These are phyloP conservation scores for Cladosporium sp. DNA, from an alignment of 2,329 filamentous ascomycete genomes.

Conservation along the genomic window DNA sequence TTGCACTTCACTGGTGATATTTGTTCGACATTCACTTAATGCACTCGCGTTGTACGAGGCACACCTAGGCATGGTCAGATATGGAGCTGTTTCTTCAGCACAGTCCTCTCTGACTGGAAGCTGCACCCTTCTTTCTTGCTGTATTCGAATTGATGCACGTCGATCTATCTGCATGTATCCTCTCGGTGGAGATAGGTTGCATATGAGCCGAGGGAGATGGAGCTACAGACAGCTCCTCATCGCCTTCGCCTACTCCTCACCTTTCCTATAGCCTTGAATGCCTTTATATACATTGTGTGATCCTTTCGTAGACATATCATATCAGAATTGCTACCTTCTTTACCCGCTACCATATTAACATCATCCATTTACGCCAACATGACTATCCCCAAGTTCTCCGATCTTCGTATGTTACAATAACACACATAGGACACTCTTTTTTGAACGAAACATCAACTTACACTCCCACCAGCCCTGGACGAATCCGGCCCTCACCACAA, in stretches of 20 bases:
- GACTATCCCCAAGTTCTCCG: constrained; percentile 19
- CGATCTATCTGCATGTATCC: constrained; percentile 3
- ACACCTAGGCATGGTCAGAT: not conserved
- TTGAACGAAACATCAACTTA: not conserved
- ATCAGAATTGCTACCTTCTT: not conserved
- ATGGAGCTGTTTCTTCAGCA: not conserved
- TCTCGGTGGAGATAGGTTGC: not conserved
- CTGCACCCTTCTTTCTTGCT: not conserved
- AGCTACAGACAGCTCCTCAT: constrained; percentile 4
- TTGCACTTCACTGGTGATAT: not conserved
- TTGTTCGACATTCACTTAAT: not conserved
- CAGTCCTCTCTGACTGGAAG: not conserved
- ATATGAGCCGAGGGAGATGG: not conserved
- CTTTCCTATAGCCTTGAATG: not conserved
- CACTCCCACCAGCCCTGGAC: constrained; percentile 43
- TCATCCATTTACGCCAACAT: not conserved
- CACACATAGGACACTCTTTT: not conserved
- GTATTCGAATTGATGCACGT: not conserved
- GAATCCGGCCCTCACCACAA: constrained; percentile 49
- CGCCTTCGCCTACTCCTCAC: not conserved
- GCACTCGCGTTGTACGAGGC: not conserved
- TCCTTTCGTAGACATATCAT: not conserved
- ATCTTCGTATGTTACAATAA: constrained; percentile 35
- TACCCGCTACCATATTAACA: not conserved
- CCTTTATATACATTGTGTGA: not conserved